Conservation (phyloP, 75 land plant species). For the Pinus taeda region DNA sequence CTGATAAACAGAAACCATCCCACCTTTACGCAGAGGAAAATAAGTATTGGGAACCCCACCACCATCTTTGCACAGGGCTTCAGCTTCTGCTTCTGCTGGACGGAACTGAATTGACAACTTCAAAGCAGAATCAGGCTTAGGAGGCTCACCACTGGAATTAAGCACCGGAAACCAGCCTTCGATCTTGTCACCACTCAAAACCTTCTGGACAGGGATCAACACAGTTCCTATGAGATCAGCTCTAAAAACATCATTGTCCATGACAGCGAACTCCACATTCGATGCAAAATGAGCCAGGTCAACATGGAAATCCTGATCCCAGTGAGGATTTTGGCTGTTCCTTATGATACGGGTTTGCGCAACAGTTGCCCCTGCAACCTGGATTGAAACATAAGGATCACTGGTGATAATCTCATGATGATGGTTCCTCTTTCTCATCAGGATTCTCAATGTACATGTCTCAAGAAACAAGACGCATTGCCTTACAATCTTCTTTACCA, state of each 20-base stretch:
- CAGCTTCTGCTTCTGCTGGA: conserved; percentile 20
- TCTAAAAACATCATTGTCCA: conserved; percentile 80
- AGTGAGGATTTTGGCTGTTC: conserved; percentile 44
- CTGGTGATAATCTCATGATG: conserved; percentile 59
- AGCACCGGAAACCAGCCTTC: conserved; percentile 65
- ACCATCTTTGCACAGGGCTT: conserved; percentile 39
- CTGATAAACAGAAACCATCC: conserved; percentile 76
- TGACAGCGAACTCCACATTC: conserved; percentile 49
- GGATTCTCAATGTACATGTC: conserved; percentile 18
- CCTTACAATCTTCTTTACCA: conserved; percentile 61
- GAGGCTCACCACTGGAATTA: conserved; percentile 48
- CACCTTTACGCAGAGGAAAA: conserved; percentile 70
- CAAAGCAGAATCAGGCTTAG: conserved; percentile 48
- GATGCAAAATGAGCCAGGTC: conserved; percentile 57
- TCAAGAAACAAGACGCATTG: conserved; percentile 42
- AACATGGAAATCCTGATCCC: conserved; percentile 63
- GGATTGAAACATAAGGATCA: conserved; percentile 80
- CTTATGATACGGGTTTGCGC: conserved; percentile 56
- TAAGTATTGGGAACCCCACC: conserved; percentile 61
- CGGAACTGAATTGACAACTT: conserved; percentile 36
- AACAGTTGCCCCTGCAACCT: conserved; percentile 55
- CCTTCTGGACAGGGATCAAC: conserved; percentile 18
- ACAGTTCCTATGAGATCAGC: conserved; percentile 56
- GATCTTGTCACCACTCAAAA: conserved; percentile 27
- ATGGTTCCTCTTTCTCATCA: not conserved